phyloP scores from a whole-genome alignment of 192 early-diverging fungal genomes.

The Pilaira anomala region DNA sequence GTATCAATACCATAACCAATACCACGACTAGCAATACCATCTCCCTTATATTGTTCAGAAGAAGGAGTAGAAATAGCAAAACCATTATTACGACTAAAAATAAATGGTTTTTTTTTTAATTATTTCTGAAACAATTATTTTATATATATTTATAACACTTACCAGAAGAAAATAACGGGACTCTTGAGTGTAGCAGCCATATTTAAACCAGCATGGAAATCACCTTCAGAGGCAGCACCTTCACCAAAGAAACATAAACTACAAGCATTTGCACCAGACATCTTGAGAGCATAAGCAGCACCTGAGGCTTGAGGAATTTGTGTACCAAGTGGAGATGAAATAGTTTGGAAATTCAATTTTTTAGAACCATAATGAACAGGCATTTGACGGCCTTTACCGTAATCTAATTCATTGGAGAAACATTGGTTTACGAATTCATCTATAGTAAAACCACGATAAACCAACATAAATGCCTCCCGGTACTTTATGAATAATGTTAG shows the following conservation, averaged over 20 bases:
- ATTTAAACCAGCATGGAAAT: conserved; percentile 97
- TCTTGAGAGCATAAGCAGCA: conserved; percentile 91
- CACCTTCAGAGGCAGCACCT: conserved; percentile 95
- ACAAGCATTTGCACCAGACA: conserved; percentile 72
- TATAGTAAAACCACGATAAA: conserved; percentile 94
- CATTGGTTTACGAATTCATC: conserved; percentile 97
- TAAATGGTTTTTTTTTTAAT: neutral
- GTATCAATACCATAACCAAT: conserved; percentile 97
- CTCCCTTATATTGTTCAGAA: conserved; percentile 94
- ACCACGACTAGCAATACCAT: conserved; percentile 93
- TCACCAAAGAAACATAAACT: conserved; percentile 97
- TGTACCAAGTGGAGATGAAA: conserved; percentile 93
- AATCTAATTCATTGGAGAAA: conserved; percentile 84
- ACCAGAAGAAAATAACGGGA: conserved; percentile 95
- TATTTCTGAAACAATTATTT: neutral
- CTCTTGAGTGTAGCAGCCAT: conserved; percentile 91
- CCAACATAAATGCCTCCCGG: conserved; percentile 89
- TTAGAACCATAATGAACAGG: conserved; percentile 93
- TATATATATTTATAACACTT: conserved; percentile 16
- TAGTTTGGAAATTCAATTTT: conserved; percentile 89
- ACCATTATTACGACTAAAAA: conserved; percentile 90
- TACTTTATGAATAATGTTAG: conserved; percentile 55
- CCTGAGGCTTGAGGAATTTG: conserved; percentile 98
- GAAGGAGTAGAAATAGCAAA: conserved; percentile 97
- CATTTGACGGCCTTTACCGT: conserved; percentile 97